phyloP scores from a whole-genome alignment of 2,329 filamentous ascomycete genomes.

The Reticulascus tulasneorum region DNA sequence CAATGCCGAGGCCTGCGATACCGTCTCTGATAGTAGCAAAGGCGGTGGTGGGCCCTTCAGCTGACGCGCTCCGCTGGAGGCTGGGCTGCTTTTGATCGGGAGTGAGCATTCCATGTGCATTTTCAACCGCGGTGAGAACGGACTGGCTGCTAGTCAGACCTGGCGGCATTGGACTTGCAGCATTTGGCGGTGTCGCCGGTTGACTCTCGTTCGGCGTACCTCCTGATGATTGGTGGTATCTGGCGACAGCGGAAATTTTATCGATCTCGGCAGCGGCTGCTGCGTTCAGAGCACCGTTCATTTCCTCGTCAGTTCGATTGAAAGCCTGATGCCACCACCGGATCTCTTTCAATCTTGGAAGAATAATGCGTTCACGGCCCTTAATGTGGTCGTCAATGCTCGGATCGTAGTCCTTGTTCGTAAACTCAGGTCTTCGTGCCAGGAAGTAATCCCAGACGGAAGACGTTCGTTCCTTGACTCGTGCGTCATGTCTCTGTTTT shows the following conservation, averaged over 20 bases:
- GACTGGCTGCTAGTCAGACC: constrained; percentile 40
- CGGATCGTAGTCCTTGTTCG: constrained; percentile 73
- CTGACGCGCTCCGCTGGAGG: constrained; percentile 40
- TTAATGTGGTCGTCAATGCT: constrained; percentile 73
- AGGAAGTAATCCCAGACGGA: constrained; percentile 98
- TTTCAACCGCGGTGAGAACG: constrained; percentile 57
- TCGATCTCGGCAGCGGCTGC: constrained; percentile 46
- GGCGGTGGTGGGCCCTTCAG: constrained; percentile 37
- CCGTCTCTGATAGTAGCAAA: constrained; percentile 45
- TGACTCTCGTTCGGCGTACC: constrained; percentile 18
- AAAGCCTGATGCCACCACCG: constrained; percentile 93
- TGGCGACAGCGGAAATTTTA: constrained; percentile 24
- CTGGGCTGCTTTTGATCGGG: constrained; percentile 30
- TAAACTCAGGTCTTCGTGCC: constrained; percentile 72
- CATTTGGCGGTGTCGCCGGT: constrained; percentile 18
- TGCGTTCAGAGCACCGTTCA: constrained; percentile 69
- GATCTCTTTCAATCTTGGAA: constrained; percentile 73
- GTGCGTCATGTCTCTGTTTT: constrained; percentile 72
- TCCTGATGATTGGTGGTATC: constrained; percentile 14
- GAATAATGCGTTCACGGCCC: constrained; percentile 77
- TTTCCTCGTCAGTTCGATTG: constrained; percentile 81
- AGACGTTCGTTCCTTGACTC: constrained; percentile 66
- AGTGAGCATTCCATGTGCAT: constrained; percentile 48
- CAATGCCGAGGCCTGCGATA: constrained; percentile 43
- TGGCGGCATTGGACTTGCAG: constrained; percentile 33